Evolutionary conservation across 2,329 filamentous ascomycete genomes (phyloP), one percentile per base, ranked within the genome.

Genomic region (Hymenoscyphus scutula): DNA sequence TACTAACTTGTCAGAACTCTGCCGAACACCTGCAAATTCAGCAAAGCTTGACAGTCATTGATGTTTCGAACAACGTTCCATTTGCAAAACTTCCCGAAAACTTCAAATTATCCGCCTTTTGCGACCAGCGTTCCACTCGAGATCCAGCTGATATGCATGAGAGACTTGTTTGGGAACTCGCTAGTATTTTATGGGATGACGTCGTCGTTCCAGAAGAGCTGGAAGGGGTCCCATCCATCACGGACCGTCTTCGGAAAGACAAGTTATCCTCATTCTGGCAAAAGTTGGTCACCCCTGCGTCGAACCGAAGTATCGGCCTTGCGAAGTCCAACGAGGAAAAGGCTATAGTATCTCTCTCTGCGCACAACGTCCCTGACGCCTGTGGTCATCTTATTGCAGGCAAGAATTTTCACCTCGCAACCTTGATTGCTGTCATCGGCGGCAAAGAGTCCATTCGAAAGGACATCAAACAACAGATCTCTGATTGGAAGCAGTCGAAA

Each of bases 171-270:
- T 99, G 96, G 95, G 84, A 91, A 64, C 81, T 99, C 38, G 89
- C 91, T 1, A 90, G 90, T 62, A 88, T 97, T 41, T 82, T 99
- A 3, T 99, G 97, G 72, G 92, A 97, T 67, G 81, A 87, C n/a
- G 65, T 86, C 11, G 78, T 78, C 17, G 73, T 82, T 32, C 76
- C 79, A 2, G 62, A 75, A 2, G 78, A 81, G 13, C 71, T 80
- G 8, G 70, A 78, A 34, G 66, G 73, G 30, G 63, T 72, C 17
- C 69, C 73, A 0, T 69, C 78, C 11, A 71, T 76, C 0, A 70
- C 74, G 5, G 74, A 79, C 25, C 72, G 73, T 51, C 54, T 78
- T 23, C 82, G 85, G 38, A 82, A 89, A 68, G 84, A 87, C 62
- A 85, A 81, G 60, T 80, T 97, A n/a, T 86, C 87, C 0, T 78